Percentiles rank a stretch among this genome's conserved stretches.
phyloP scores from a whole-genome alignment of 2,329 filamentous ascomycete genomes.

The Aspergillus intermedius region DNA sequence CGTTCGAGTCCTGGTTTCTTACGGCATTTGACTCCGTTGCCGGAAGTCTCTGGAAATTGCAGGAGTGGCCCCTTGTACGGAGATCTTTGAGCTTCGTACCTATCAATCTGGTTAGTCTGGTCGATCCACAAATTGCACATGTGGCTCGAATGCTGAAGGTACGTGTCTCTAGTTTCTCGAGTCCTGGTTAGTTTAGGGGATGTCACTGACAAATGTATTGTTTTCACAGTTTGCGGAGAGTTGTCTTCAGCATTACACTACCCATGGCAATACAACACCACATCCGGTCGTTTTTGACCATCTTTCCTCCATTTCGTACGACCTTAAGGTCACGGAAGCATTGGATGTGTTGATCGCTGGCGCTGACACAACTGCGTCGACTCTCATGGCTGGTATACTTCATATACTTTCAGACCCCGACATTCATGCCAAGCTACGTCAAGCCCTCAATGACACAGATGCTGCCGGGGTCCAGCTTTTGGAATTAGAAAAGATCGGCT shows the following conservation, averaged over 20 bases:
- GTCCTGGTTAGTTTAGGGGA: not conserved
- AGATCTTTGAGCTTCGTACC: not conserved
- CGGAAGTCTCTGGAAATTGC: not conserved
- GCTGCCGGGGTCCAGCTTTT: not conserved
- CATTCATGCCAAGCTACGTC: not conserved
- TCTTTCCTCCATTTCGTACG: conserved; percentile 1
- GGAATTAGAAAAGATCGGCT: conserved; percentile 3
- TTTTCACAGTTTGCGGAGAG: not conserved
- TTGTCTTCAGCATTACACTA: conserved; percentile 3
- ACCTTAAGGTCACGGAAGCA: conserved; percentile 2
- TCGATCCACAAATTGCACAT: not conserved
- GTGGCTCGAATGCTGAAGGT: not conserved
- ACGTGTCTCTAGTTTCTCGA: not conserved
- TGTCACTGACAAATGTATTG: not conserved
- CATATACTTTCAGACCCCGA: not conserved
- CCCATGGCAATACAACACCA: not conserved
- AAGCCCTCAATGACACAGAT: not conserved
- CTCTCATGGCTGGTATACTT: conserved; percentile 2
- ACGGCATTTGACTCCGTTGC: conserved; percentile 1
- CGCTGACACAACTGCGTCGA: conserved; percentile 7
- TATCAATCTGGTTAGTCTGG: not conserved
- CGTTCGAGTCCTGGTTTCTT: conserved; percentile 1
- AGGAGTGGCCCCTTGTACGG: not conserved
- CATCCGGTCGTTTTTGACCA: conserved; percentile 7
- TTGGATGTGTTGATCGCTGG: conserved; percentile 7